These are phyloP conservation scores for Colletotrichum liriopes DNA, from an alignment of 2,329 filamentous ascomycete genomes.

Conservation along the genomic window DNA sequence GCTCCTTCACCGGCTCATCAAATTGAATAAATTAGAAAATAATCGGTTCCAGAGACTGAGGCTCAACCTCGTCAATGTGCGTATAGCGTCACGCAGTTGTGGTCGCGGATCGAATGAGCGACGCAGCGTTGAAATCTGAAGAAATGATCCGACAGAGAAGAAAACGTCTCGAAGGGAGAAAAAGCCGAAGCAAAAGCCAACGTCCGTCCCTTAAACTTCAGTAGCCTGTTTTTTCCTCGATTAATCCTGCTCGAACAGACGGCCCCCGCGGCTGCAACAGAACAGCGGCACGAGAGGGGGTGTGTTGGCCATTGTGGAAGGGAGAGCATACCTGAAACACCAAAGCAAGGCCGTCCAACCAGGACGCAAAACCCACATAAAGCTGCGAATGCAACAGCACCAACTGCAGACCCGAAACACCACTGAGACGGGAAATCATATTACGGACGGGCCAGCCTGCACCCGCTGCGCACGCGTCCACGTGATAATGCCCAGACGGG, in stretches of 20 bases:
- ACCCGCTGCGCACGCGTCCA: slow-evolving; percentile 8
- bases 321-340: slow-evolving; percentile 30
- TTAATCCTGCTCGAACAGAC: neutral
- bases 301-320: neutral
- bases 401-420: slow-evolving; percentile 37
- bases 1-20: slow-evolving; percentile 11
- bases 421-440: slow-evolving; percentile 34
- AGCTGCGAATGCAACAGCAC: slow-evolving; percentile 35
- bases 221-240: neutral
- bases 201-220: slow-evolving; percentile 10
- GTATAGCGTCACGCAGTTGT: slow-evolving; percentile 23
- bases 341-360: slow-evolving; percentile 5
- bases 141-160: neutral
- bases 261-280: neutral
- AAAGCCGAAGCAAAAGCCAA: slow-evolving; percentile 17
- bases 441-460: slow-evolving; percentile 14
- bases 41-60: neutral
- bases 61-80: slow-evolving; percentile 31
- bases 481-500: slow-evolving; percentile 35
- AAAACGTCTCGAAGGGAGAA: neutral
- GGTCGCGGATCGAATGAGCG: neutral
- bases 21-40: neutral
- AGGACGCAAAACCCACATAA: slow-evolving; percentile 25
- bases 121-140: slow-evolving; percentile 13
- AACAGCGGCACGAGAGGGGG: neutral